Evolutionary conservation across 2,329 filamentous ascomycete species (phyloP), one percentile per base, ranked within the genome.

Genomic region (Samsoniella hepiali): DNA sequence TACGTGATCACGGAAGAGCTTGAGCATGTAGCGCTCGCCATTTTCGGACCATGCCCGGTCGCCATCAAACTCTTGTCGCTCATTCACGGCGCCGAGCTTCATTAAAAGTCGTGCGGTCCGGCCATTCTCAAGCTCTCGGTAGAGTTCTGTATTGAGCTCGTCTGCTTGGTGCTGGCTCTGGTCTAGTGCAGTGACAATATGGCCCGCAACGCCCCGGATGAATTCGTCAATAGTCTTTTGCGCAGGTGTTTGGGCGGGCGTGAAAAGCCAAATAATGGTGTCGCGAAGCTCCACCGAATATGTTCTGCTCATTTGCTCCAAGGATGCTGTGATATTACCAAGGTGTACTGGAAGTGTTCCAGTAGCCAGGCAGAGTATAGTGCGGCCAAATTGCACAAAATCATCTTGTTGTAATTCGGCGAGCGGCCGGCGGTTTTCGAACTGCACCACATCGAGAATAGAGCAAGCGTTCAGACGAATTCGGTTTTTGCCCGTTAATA

Each of bases 1-100:
- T 47, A 97, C 91, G 70, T 96, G 98, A 76, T 99, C 95, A 57
- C 95, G 87, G 81, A 98, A 98, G 9, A 99, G 84, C 77, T 97
- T 97, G 67, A 99, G 82, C 73, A 91, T 90, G 74, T 97, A 98
- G 34, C 93, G 87, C 70, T 97, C 92, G 32, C 94, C 94, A 55
- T 91, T 95, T 75, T 98, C 94, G 5, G 92, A 91, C 94, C 95
- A 99, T 56, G 85, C 82, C 0, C 83, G 79, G 65, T 93, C 90
- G 47, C 88, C 87, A 60, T 91, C 90, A 66, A 90, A 89, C 72
- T 98, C 94, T 1, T 90, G 91, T 11, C 95, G 87, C 75, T 99
- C 95, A 71, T 95, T 95, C 73, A 99, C 87, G 64, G 91, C 84
- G 65, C 91, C 91, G 49, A 99, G 80, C 74, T 99, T 99, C 72